These are phyloP conservation scores for Mollisia scopiformis DNA, from an alignment of 2,329 filamentous ascomycete genomes.

Conservation along the genomic window DNA sequence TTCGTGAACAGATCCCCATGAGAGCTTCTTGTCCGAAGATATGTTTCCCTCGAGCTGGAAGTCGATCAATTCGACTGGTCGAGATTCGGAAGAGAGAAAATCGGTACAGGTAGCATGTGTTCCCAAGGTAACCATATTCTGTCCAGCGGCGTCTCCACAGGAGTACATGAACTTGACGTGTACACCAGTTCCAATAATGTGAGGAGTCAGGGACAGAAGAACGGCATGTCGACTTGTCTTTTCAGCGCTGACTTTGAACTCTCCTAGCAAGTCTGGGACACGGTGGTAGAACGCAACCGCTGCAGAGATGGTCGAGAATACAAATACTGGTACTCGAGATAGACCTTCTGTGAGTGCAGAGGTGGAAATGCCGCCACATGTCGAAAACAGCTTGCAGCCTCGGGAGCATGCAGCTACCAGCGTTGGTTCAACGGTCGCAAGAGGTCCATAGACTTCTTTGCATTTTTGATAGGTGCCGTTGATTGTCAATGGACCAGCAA, in stretches of 20 bases:
- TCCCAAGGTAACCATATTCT: constrained; percentile 38
- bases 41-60: constrained; percentile 31
- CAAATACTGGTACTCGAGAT: constrained; percentile 32
- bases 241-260: neutral
- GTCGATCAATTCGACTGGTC: constrained; percentile 12
- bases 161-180: constrained; percentile 31
- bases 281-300: constrained; percentile 27
- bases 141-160: constrained; percentile 35
- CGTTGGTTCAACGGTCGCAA: constrained; percentile 36
- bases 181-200: constrained; percentile 28
- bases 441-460: constrained; percentile 29
- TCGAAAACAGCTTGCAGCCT: constrained; percentile 35
- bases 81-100: constrained; percentile 17
- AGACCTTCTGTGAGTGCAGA: constrained; percentile 28
- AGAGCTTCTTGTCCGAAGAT: constrained; percentile 33
- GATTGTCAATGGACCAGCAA: constrained; percentile 31
- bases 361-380: constrained; percentile 25
- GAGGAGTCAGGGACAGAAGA: neutral
- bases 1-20: constrained; percentile 28
- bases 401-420: constrained; percentile 36
- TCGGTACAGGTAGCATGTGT: constrained; percentile 32
- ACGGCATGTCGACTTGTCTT: neutral
- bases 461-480: constrained; percentile 12
- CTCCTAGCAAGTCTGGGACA: neutral
- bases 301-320: constrained; percentile 24